Evolutionary conservation across 1,284 basidiomycete genomes (phyloP), one percentile per base, ranked within the genome.

Genomic region (Cryptococcus sp.): DNA sequence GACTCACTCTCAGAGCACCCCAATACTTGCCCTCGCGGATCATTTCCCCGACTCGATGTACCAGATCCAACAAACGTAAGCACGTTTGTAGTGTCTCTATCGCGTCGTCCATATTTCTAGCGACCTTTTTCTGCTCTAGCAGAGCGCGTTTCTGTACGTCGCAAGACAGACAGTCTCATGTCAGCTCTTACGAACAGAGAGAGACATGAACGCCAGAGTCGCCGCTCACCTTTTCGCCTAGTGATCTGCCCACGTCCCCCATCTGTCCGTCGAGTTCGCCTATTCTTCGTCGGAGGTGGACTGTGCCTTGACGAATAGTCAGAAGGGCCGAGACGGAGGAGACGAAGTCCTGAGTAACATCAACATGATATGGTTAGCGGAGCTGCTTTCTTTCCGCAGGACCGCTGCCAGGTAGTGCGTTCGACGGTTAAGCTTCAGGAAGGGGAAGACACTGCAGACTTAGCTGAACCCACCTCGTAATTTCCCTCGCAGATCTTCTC

Each of bases 21-120:
- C 93, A 99, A 80, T 94, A 99, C 81, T 90, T 93, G 54, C 90
- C 89, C 65, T 93, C 87, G 65, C 85, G 84, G 67, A 99, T 90
- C 86, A 99, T 91, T 70, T 91, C 87, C 22, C 91, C 89, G 27
- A 99, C 91, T 39, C 93, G 86, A 74, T 93, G 88, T n/a, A 97
- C 89, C 60, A 98, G 88, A 72, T 99, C 96, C 55, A 99, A 81
- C 5, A 99, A 87, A 49, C 92, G 85, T 50, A 99, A 80, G 72
- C 91, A 97, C 17, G 90, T 88, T 77, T 99, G 93, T 5, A 99
- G 80, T 4, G 90, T 90, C 70, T 97, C 93, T 63, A 99, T 95
- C 17, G 92, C 92, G 71, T 98, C 93, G 76, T 98, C 94, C 40
- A 99, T 83, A 77, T 98, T 96, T 16, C 88, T 84, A 1, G 89